Base-by-base conservation (phyloP, 345 rosid genomes). In the Trapa incisa region DNA sequence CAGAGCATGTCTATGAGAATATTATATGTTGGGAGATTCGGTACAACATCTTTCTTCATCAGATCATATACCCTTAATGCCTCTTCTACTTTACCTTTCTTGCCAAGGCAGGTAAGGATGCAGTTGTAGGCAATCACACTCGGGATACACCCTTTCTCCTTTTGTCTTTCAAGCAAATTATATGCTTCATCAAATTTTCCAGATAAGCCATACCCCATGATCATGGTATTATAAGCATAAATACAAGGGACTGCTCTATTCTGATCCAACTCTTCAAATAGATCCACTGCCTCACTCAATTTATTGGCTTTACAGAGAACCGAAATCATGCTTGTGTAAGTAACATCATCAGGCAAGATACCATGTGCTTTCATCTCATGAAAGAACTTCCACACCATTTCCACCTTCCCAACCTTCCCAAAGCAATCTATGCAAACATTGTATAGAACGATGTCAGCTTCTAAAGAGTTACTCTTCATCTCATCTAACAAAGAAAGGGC, bases 381-480 rank as follows among this genome's bases (percentile, higher is more conserved):
- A 76, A 90, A 94, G 81, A 94, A 91, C 61, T 91, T 91, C 99
- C 99, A 91, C 13, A 96, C 99, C 91, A 91, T 87, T 73, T 94
- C 96, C 63, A 87, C 87, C 42, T 87, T 91, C 5, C 97, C 97
- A 45, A 70, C 91, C 88, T 89, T 87, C 72, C 97, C 99, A 17
- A 94, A 94, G 74, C 93, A 81, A 70, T 94, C 97, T 65, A 94
- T 89, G 80, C 97, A 94, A 22, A 94, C 97, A 70, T 94, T 94
- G 69, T 91, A 94, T 71, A 94, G 93, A 69, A 91, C 96, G 72
- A 86, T 77, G 67, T 94, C 97, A 53, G 82, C 99, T 61, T 86
- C 75, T 68, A 82, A 80, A 67, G 78, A 76, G 81, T 85, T 85
- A 79, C 89, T 94, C 77, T 80, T 94, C 95, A 91, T 82, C 83